Conservation (phyloP, 176 grass and related monocot species). For the Aechmea fasciata region DNA sequence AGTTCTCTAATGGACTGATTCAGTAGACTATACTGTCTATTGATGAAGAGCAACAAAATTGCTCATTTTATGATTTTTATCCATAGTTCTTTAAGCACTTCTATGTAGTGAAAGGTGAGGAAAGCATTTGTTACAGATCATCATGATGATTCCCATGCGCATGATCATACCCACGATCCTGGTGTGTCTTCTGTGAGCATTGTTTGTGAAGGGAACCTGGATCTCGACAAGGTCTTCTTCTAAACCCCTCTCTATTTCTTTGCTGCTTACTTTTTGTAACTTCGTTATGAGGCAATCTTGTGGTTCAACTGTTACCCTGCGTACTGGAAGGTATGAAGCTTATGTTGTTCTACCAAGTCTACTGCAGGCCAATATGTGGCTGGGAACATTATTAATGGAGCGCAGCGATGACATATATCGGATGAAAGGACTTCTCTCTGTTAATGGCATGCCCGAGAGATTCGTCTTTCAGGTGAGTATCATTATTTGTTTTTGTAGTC, state of each 20-base stretch:
- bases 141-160: constrained; percentile 41
- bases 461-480: constrained; percentile 81
- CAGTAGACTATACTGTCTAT: neutral
- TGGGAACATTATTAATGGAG: constrained; percentile 83
- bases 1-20: neutral
- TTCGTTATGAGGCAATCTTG: constrained; percentile 11
- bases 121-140: constrained; percentile 50
- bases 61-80: neutral
- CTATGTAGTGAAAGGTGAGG: neutral
- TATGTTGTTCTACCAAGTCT: neutral
- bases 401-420: constrained; percentile 88
- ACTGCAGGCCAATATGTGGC: constrained; percentile 83
- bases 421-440: constrained; percentile 91
- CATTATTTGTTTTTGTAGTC: neutral
- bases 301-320: neutral
- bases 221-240: constrained; percentile 74
- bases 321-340: neutral
- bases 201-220: constrained; percentile 90
- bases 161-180: constrained; percentile 95
- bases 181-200: constrained; percentile 98
- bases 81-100: neutral
- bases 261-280: constrained; percentile 20
- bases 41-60: neutral
- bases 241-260: constrained; percentile 17
- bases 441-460: constrained; percentile 88